Conservation (phyloP, 1,284 basidiomycete genomes). For the Gymnopus androsaceus region DNA sequence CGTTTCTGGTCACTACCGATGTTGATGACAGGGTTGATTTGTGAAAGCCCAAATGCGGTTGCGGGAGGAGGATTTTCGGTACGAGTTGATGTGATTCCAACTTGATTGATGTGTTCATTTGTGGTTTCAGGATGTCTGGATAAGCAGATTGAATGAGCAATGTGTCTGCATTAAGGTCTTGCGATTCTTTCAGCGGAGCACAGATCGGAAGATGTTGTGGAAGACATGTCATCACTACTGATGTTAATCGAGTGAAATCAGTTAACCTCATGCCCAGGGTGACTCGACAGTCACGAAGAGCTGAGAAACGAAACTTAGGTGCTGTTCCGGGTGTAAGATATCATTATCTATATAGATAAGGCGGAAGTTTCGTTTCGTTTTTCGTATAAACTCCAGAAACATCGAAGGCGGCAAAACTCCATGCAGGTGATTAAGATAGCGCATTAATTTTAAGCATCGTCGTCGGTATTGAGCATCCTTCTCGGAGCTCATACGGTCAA, state of each 20-base stretch:
- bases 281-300: neutral
- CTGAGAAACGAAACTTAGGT: neutral
- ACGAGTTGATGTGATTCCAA: no score
- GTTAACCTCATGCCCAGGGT: neutral
- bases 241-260: slow-evolving; percentile 15
- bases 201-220: slow-evolving; percentile 16
- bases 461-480: neutral
- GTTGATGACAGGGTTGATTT: no score
- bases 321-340: no score
- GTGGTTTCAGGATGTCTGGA: no score
- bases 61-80: no score
- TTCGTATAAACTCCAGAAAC: slow-evolving; percentile 4
- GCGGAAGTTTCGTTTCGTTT: neutral
- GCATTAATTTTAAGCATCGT: slow-evolving; percentile 2
- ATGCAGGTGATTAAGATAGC: neutral
- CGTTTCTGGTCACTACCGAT: no score
- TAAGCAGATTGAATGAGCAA: no score
- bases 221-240: slow-evolving; percentile 5
- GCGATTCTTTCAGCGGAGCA: neutral
- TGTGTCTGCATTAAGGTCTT: slow-evolving; percentile 8
- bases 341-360: no score
- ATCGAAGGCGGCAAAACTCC: slow-evolving; percentile 11
- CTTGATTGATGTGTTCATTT: no score
- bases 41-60: no score
- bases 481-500: neutral